Conservation (phyloP, 2,329 filamentous ascomycete species). For the Trichoderma arundinaceum region DNA sequence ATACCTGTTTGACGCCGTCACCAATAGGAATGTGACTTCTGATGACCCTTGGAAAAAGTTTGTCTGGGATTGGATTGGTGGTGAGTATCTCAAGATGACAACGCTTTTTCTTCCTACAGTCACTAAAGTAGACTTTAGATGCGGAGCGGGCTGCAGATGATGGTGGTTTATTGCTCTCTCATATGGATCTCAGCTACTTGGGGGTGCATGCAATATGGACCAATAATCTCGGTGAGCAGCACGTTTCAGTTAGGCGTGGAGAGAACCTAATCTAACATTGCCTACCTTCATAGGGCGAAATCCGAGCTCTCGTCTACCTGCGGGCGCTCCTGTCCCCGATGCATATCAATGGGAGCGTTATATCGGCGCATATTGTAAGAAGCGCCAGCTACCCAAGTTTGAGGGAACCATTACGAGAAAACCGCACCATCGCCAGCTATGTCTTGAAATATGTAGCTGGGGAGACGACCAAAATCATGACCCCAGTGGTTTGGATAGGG, state of each 20-base stretch:
- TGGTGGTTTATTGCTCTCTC: slow-evolving; percentile 71
- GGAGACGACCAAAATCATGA: slow-evolving; percentile 61
- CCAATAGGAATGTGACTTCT: slow-evolving; percentile 69
- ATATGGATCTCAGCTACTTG: slow-evolving; percentile 75
- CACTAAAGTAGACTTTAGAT: slow-evolving; percentile 48
- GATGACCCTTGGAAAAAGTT: slow-evolving; percentile 78
- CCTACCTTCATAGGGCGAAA: slow-evolving; percentile 51
- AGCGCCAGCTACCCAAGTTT: slow-evolving; percentile 65
- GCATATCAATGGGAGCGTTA: slow-evolving; percentile 63
- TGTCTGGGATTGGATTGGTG: slow-evolving; percentile 77
- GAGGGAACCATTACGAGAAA: slow-evolving; percentile 67
- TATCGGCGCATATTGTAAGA: slow-evolving; percentile 68
- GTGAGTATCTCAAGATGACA: slow-evolving; percentile 48
- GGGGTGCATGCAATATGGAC: slow-evolving; percentile 76
- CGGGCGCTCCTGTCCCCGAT: slow-evolving; percentile 55
- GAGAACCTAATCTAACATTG: background rate
- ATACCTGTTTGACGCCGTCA: slow-evolving; percentile 67
- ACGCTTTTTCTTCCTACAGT: background rate
- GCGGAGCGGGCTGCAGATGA: slow-evolving; percentile 68
- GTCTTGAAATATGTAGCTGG: slow-evolving; percentile 76
- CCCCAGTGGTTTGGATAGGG: slow-evolving; percentile 51
- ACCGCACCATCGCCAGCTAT: slow-evolving; percentile 74
- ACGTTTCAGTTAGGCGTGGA: background rate
- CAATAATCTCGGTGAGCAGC: slow-evolving; percentile 65
- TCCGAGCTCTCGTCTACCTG: slow-evolving; percentile 53